Conservation (phyloP, 2,329 filamentous ascomycete species). For the Epichloe uncinata region DNA sequence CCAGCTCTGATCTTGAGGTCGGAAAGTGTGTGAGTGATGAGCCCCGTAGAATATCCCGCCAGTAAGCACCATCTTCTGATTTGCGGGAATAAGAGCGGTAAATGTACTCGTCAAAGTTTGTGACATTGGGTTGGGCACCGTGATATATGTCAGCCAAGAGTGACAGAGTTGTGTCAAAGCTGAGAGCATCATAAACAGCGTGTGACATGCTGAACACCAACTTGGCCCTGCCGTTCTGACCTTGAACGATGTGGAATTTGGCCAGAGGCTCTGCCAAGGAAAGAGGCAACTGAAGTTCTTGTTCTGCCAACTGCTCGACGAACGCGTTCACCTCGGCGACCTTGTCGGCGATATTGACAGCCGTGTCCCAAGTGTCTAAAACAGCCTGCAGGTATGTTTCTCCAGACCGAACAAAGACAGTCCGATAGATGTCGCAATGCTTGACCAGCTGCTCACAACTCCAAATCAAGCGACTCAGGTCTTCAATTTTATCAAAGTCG, state of each 20-base stretch:
- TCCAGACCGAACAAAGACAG: background rate
- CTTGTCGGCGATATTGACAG: background rate
- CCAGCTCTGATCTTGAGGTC: no score
- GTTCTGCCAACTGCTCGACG: no score
- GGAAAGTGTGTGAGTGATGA: no score
- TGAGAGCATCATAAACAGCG: background rate
- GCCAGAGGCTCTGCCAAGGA: no score
- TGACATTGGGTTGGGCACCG: slow-evolving; percentile 14
- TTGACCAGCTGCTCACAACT: background rate
- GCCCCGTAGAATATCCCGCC: no score
- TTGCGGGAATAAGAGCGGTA: no score
- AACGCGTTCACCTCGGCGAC: no score
- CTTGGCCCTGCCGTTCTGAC: background rate
- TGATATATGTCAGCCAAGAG: background rate
- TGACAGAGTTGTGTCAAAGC: background rate
- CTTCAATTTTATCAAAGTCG: background rate
- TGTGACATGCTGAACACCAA: background rate
- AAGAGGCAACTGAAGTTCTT: no score
- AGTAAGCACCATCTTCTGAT: no score
- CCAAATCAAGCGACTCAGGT: background rate
- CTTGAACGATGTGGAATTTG: no score
- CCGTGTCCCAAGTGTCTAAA: background rate
- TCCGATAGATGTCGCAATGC: background rate
- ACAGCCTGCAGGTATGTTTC: background rate
- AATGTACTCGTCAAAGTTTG: slow-evolving; percentile 4